These are phyloP conservation scores for Stenogyne calaminthoides DNA, from an alignment of 305 asterid genomes.

Conservation along the genomic window DNA sequence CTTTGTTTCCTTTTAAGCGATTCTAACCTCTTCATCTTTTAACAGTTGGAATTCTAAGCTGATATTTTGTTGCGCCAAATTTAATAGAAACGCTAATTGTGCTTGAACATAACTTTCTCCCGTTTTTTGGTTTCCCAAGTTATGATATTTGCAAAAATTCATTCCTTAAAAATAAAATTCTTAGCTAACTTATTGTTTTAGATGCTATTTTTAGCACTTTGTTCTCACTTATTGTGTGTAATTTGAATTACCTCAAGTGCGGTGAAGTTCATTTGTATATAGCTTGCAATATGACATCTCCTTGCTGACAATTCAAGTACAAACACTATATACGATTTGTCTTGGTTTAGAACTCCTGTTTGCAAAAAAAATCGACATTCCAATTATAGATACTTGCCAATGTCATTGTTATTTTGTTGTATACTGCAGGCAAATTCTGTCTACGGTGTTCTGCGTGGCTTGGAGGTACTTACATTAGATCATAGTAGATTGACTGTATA, in stretches of 20 bases:
- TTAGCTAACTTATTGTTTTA: too few species aligned
- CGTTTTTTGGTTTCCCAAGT: too few species aligned
- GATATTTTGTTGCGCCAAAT: too few species aligned
- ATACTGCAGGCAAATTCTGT: slow-evolving; percentile 82
- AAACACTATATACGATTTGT: neutral
- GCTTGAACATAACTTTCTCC: too few species aligned
- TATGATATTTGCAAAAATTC: too few species aligned
- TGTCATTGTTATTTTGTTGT: slow-evolving; percentile 3
- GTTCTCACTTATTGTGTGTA: neutral
- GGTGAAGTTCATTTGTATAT: neutral
- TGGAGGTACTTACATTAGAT: slow-evolving; percentile 75
- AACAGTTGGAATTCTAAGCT: too few species aligned
- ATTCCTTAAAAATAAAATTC: too few species aligned
- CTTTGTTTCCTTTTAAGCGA: too few species aligned
- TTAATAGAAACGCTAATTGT: too few species aligned
- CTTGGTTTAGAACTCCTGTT: slow-evolving; percentile 15
- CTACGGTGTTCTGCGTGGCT: slow-evolving; percentile 84
- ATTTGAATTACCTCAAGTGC: neutral
- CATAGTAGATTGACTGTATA: slow-evolving; percentile 20
- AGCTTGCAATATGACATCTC: slow-evolving; percentile 11
- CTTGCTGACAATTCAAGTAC: slow-evolving; percentile 3
- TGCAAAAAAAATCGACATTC: slow-evolving; percentile 10
- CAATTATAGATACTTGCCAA: slow-evolving; percentile 18
- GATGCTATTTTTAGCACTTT: neutral
- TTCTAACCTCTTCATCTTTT: too few species aligned